Percentiles rank a stretch among this genome's conserved stretches.
Evolutionary conservation across 768 basidiomycete species (phyloP).

Genomic region (Russula brevipes): DNA sequence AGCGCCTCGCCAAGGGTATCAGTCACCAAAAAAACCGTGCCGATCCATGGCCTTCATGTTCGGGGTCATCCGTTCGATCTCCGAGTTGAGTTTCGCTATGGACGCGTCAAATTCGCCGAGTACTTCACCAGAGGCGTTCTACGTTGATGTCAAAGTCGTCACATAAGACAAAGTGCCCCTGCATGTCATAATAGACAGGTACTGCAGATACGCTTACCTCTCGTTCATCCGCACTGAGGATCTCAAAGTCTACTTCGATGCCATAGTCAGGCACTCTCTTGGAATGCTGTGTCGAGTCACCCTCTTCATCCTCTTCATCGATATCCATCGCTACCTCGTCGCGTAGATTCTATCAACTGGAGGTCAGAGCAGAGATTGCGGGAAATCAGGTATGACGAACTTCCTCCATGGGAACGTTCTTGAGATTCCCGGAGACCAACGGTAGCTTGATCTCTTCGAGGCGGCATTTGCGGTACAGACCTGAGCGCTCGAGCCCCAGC

Average conservation of each 20-base stretch:
- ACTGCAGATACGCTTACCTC: slow-evolving; percentile 40
- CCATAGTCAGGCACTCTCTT: slow-evolving; percentile 76
- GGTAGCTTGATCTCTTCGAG: slow-evolving; percentile 89
- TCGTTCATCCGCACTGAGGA: slow-evolving; percentile 68
- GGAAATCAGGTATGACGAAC: slow-evolving; percentile 37
- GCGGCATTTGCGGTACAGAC: slow-evolving; percentile 86
- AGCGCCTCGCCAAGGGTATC: neutral
- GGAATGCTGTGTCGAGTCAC: slow-evolving; percentile 51
- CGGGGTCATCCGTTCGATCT: slow-evolving; percentile 91
- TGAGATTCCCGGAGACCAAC: slow-evolving; percentile 65
- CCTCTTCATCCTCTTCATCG: slow-evolving; percentile 78
- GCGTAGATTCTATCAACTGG: slow-evolving; percentile 54
- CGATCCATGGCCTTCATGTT: slow-evolving; percentile 96
- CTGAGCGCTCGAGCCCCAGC: slow-evolving; percentile 74
- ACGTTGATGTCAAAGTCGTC: neutral
- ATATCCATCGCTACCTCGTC: slow-evolving; percentile 90
- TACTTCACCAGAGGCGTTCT: slow-evolving; percentile 60
- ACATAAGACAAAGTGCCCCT: neutral
- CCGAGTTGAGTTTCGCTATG: slow-evolving; percentile 62
- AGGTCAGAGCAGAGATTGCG: neutral
- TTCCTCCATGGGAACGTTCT: slow-evolving; percentile 93
- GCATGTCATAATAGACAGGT: neutral
- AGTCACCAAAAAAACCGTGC: slow-evolving; percentile 37
- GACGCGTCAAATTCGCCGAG: slow-evolving; percentile 70
- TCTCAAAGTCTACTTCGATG: slow-evolving; percentile 81